Evolutionary conservation across 768 basidiomycete species (phyloP).

Genomic region (Serendipita sp.): DNA sequence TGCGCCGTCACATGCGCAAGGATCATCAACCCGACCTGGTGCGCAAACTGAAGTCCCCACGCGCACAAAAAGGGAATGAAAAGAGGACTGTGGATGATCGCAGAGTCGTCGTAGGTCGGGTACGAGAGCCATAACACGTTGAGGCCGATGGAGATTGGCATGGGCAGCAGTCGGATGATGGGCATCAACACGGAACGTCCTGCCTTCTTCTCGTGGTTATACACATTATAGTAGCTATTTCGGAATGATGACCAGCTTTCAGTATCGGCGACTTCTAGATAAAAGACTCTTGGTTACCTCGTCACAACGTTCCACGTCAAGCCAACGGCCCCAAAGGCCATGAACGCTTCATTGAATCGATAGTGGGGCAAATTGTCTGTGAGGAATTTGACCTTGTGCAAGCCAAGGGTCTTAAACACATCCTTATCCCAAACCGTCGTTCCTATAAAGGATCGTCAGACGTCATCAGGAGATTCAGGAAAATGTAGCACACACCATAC

Average conservation of each 20-base stretch:
- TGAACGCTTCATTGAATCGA: slow-evolving; percentile 73
- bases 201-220: slow-evolving; percentile 21
- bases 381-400: slow-evolving; percentile 37
- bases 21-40: slow-evolving; percentile 86
- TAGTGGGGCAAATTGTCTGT: slow-evolving; percentile 42
- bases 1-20: slow-evolving; percentile 78
- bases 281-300: slow-evolving; percentile 27
- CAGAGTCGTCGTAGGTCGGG: slow-evolving; percentile 41
- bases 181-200: slow-evolving; percentile 29
- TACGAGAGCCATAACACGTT: slow-evolving; percentile 73
- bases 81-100: slow-evolving; percentile 58
- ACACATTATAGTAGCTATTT: slow-evolving; percentile 62
- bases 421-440: slow-evolving; percentile 68
- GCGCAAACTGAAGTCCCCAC: slow-evolving; percentile 87
- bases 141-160: slow-evolving; percentile 48
- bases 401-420: slow-evolving; percentile 26
- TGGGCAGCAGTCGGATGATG: slow-evolving; percentile 64
- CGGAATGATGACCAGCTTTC: no score
- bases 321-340: slow-evolving; percentile 58
- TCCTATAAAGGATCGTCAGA: slow-evolving; percentile 43
- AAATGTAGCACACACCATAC: slow-evolving; percentile 32
- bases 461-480: neutral
- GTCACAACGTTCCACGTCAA: slow-evolving; percentile 67
- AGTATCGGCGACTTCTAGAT: neutral
- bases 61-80: slow-evolving; percentile 81